Conservation (phyloP, 257 asterid species). For the Buddleja alternifolia region DNA sequence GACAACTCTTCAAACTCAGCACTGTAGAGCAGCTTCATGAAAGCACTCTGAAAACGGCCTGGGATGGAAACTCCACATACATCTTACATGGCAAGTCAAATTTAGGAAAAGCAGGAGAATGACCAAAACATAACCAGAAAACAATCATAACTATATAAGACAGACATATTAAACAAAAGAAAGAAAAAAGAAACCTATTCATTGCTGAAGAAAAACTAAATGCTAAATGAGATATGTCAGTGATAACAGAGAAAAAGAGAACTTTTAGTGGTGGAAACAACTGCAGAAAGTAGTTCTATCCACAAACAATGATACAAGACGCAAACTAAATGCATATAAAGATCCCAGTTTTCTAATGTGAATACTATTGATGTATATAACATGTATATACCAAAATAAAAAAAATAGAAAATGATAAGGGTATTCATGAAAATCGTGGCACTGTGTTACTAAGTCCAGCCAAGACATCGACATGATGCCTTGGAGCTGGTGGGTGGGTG, state of each 20-base stretch:
- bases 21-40: conserved; percentile 70
- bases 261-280: background rate
- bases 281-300: conserved; percentile 7
- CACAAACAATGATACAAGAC: background rate
- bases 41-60: conserved; percentile 70
- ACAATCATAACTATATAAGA: background rate
- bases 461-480: background rate
- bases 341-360: background rate
- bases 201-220: background rate
- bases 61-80: conserved; percentile 57
- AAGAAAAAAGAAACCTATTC: background rate
- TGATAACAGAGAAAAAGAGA: background rate
- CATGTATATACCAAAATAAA: too few relatives aligned
- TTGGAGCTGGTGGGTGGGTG: background rate
- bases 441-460: background rate
- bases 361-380: background rate
- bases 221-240: background rate
- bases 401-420: too few relatives aligned
- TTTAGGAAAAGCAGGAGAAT: conserved; percentile 21
- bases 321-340: background rate
- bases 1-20: conserved; percentile 95
- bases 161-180: background rate
- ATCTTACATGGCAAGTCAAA: conserved; percentile 34
- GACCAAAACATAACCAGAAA: background rate
- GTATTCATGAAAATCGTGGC: background rate